Conservation (phyloP, 169 alveolate genomes). For the Plasmodium cynomolgi region DNA sequence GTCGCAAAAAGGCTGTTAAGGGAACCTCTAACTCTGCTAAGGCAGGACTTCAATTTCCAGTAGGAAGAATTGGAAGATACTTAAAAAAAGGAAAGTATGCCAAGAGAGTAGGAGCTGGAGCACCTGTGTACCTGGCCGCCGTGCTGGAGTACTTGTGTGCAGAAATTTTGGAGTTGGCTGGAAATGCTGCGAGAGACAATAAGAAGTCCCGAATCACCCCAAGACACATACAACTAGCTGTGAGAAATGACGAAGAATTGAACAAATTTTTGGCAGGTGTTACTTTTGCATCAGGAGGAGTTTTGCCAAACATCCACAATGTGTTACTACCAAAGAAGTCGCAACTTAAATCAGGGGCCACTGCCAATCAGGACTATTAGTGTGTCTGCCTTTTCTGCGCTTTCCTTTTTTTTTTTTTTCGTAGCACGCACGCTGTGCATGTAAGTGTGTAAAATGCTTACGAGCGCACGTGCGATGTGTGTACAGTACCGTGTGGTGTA, state of each 20-base stretch:
- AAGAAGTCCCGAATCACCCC: conserved; percentile 98
- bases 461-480: not conserved
- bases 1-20: conserved; percentile 91
- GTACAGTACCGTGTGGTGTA: not conserved
- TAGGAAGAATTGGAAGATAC: conserved; percentile 98
- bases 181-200: conserved; percentile 98
- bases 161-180: conserved; percentile 98
- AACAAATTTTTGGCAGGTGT: conserved; percentile 97
- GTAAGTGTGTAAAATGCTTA: conserved; percentile 3
- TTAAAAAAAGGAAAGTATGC: conserved; percentile 97
- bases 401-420: not conserved
- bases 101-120: conserved; percentile 99
- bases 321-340: conserved; percentile 95
- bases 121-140: conserved; percentile 99
- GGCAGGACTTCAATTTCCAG: conserved; percentile 99
- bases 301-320: conserved; percentile 97
- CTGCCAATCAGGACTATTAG: conserved; percentile 61
- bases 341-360: conserved; percentile 47
- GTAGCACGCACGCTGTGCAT: not conserved
- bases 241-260: conserved; percentile 98
- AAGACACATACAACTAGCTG: conserved; percentile 98
- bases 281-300: conserved; percentile 99
- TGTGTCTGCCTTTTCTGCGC: not conserved
- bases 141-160: conserved; percentile 98
- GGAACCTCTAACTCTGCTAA: conserved; percentile 95